Evolutionary conservation across 1,284 basidiomycete species (phyloP).

Genomic region (Ustilago bromivora): DNA sequence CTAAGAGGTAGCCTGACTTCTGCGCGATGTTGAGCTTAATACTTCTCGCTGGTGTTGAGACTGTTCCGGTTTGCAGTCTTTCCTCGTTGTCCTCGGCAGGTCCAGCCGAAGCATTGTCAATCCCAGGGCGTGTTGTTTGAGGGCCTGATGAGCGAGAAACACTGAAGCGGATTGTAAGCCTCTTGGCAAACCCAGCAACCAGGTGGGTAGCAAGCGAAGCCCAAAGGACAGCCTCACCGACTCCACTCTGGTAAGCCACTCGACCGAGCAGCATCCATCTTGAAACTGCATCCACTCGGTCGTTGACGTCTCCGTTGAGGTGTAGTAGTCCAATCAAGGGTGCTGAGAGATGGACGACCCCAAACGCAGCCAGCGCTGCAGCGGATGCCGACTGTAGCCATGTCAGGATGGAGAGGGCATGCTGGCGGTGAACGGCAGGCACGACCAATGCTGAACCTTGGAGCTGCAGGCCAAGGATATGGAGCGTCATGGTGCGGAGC

Average conservation of each 20-base stretch:
- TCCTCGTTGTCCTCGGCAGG: background rate
- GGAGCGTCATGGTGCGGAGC: slow-evolving; percentile 11
- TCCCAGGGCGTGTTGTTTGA: background rate
- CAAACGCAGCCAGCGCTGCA: slow-evolving; percentile 19
- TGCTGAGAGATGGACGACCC: slow-evolving; percentile 35
- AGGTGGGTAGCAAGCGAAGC: slow-evolving; percentile 47
- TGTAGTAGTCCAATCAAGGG: slow-evolving; percentile 33
- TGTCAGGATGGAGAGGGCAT: slow-evolving; percentile 6
- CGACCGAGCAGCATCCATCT: slow-evolving; percentile 61
- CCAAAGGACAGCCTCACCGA: slow-evolving; percentile 60
- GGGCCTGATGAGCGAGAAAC: background rate
- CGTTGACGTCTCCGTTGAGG: slow-evolving; percentile 30
- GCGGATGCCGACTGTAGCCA: slow-evolving; percentile 35
- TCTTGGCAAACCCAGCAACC: slow-evolving; percentile 31
- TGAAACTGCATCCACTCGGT: slow-evolving; percentile 38
- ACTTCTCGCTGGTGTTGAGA: background rate
- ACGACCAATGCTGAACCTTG: slow-evolving; percentile 5
- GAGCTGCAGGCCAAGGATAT: slow-evolving; percentile 26
- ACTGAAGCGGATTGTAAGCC: slow-evolving; percentile 25
- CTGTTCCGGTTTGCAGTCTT: background rate
- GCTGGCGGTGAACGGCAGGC: slow-evolving; percentile 1
- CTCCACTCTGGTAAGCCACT: slow-evolving; percentile 59
- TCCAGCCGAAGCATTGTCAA: too few species aligned
- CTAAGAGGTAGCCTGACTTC: slow-evolving; percentile 44
- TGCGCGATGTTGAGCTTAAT: slow-evolving; percentile 16